Base-by-base conservation (phyloP, 225 moss, liverwort and hornwort species). In the Marchantia paleacea region DNA sequence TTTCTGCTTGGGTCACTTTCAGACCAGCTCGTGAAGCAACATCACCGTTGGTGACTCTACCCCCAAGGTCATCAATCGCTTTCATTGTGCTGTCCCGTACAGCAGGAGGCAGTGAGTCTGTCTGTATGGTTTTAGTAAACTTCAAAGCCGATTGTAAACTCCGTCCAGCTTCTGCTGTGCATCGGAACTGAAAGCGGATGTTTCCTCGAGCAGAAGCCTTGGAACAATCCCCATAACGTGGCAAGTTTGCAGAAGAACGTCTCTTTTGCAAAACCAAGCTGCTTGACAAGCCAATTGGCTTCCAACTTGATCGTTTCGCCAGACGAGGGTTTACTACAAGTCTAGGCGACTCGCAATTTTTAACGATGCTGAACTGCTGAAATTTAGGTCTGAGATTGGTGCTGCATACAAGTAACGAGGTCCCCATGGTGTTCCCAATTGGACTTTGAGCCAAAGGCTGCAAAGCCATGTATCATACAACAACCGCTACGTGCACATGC, bases 71-170 rank as follows among this genome's bases (percentile, higher is more conserved):
- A 85, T 99, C 99, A 52, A 95, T 92, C 24, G 99, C 93, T 89
- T 88, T 90, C 93, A 95, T 99, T 72, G 94, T 92, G 83, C 94
- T 89, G 30, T 99, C 99, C 62, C 99, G 90, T 55, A 99, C 95
- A 84, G 90, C 90, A 52, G 95, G 91, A 9, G 92, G 95, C 51
- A 99, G 82, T 12, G 95, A 92, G 75, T 99, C 99, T 13, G 94
- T 94, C 85, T 88, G 88, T 68, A 94, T 86, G 22, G 84, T 86
- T 83, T 85, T 94, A n/a, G 86, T 82, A 6, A 85, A 74, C 75
- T 92, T 91, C 84, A 88, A 39, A 77, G 85, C 87, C 49, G 90
- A 85, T 52, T 86, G 76, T 53, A 88, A 88, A 69, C 86, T 87
- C 55, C 80, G 83, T 22, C 85, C 84, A 47, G 85, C 89, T 69